Conservation (phyloP, 176 grass and related monocot genomes). For the Urochloa ruziziensis region DNA sequence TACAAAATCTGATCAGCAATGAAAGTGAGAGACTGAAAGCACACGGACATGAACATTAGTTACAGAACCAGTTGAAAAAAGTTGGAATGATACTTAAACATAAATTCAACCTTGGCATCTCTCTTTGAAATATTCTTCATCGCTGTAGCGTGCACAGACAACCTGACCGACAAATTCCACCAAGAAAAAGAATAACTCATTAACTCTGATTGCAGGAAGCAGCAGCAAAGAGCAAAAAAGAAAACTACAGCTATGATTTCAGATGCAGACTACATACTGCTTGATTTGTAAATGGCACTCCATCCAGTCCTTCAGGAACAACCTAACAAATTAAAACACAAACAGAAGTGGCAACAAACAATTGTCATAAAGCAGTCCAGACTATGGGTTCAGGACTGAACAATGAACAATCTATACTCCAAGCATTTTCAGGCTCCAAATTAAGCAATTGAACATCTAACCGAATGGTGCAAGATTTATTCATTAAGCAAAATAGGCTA, state of each 20-base stretch:
- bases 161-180: conserved; percentile 53
- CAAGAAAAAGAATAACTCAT: conserved; percentile 35
- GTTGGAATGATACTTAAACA: conserved; percentile 8
- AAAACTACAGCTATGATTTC: conserved; percentile 2
- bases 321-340: conserved; percentile 43
- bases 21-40: background rate
- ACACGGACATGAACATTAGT: conserved; percentile 18
- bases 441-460: conserved; percentile 19
- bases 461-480: background rate
- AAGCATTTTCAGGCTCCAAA: background rate
- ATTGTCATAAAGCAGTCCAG: background rate
- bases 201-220: conserved; percentile 8
- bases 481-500: background rate
- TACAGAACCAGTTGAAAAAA: background rate
- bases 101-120: conserved; percentile 82
- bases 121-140: conserved; percentile 84
- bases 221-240: conserved; percentile 1
- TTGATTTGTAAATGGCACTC: conserved; percentile 59
- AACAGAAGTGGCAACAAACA: background rate
- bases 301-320: conserved; percentile 69
- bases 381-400: background rate
- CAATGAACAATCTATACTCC: background rate
- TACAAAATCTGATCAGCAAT: background rate
- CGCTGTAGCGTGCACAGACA: conserved; percentile 74
- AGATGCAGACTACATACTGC: conserved; percentile 54